Percentiles rank a stretch among this genome's conserved stretches.
phyloP scores from a whole-genome alignment of 805 yeast genomes.

The Priceomyces medius region DNA sequence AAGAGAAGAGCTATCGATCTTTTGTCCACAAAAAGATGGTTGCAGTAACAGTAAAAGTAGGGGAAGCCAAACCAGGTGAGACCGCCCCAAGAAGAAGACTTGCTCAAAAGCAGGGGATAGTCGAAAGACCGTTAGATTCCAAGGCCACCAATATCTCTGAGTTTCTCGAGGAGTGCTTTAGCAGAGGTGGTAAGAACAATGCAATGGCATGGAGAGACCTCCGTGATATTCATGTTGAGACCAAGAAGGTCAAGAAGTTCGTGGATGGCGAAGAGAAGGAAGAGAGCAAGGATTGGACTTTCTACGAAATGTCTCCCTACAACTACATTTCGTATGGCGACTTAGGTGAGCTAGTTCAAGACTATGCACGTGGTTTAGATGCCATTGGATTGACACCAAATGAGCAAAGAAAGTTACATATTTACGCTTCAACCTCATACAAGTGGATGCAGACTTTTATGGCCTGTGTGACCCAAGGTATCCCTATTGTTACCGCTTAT shows the following conservation, averaged over 20 bases:
- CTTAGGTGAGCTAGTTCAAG: constrained; percentile 47
- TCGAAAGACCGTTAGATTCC: constrained; percentile 61
- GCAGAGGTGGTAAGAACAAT: constrained; percentile 49
- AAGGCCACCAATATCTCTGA: constrained; percentile 71
- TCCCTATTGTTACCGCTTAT: constrained; percentile 93
- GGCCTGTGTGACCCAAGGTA: constrained; percentile 73
- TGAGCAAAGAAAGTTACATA: constrained; percentile 64
- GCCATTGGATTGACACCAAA: constrained; percentile 68
- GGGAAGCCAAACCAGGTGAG: constrained; percentile 71
- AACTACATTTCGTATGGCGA: constrained; percentile 62
- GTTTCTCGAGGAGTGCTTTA: constrained; percentile 59
- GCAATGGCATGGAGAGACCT: constrained; percentile 81
- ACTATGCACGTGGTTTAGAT: constrained; percentile 73
- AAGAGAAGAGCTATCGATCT: too few relatives aligned
- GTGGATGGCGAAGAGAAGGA: constrained; percentile 72
- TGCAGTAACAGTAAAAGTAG: constrained; percentile 55
- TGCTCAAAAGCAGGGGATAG: constrained; percentile 48
- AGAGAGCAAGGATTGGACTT: constrained; percentile 85
- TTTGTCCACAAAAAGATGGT: too few relatives aligned
- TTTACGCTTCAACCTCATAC: constrained; percentile 84
- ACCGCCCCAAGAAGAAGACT: constrained; percentile 78
- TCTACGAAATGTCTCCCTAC: constrained; percentile 76
- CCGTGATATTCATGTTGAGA: constrained; percentile 71
- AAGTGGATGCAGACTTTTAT: constrained; percentile 88
- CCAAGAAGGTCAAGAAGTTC: constrained; percentile 67